Evolutionary conservation across 2,329 filamentous ascomycete genomes (phyloP), one percentile per base, ranked within the genome.

Genomic region (Cercospora beticola): DNA sequence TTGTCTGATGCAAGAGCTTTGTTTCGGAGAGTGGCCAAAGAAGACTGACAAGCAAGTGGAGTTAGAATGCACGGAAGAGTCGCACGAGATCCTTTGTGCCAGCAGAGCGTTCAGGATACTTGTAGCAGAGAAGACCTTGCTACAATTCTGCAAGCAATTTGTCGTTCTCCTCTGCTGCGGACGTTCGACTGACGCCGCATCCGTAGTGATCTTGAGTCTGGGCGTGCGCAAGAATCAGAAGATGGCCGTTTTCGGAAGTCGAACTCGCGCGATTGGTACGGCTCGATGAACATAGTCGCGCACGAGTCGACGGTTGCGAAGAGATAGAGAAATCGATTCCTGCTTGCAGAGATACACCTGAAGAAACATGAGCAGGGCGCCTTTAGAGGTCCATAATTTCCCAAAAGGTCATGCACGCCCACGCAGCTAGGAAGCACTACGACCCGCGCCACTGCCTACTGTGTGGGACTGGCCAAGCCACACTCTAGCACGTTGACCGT

Each of bases 51-150:
- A 68, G 71, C 71, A 75, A 73, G 75, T 71, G 71, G 72, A 75
- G 71, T 72, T 71, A 73, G 73, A 73, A 74, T 74, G 74, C 71
- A 72, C 68, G 70, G 69, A 74, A 70, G 69, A 72, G 73, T 76
- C 72, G 72, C 72, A 76, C 75, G 73, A 74, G 75, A 73, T 76
- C 69, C 76, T 78, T 78, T 78, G 76, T 78, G 75, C 66, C 67
- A 74, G 73, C 58, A 71, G 71, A 70, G 67, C 65, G 69, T 46
- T 70, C 63, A 73, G 68, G 69, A 71, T 78, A 76, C 75, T 77
- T 77, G 75, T 77, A 77, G 74, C 74, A 73, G 71, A 49, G 63
- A 26, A 36, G 26, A 18, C 10, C 18, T 14, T 57, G 49, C 23
- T 57, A 26, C 36, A n/a, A 18, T 23, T 14, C 21, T 58, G 57